These are phyloP conservation scores for Gymnopilus junonius DNA, from an alignment of 768 basidiomycete genomes.

Conservation along the genomic window DNA sequence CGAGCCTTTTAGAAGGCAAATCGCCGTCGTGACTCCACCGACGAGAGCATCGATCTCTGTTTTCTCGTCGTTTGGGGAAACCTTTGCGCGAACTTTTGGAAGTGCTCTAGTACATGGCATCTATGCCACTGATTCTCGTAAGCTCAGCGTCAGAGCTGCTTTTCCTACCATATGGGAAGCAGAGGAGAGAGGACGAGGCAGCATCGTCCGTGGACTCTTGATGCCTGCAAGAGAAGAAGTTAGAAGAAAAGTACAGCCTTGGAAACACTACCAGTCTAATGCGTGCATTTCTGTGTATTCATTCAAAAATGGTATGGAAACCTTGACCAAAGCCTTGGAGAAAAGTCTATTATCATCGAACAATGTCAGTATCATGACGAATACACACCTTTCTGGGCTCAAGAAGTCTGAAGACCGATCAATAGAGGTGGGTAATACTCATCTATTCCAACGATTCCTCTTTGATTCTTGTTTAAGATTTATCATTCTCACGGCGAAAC, in stretches of 20 bases:
- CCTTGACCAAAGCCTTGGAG: conserved; percentile 63
- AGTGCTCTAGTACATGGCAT: conserved; percentile 91
- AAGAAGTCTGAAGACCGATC: conserved; percentile 34
- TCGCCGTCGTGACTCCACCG: conserved; percentile 43
- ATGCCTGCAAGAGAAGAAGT: conserved; percentile 17
- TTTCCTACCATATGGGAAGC: conserved; percentile 77
- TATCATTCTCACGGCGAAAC: conserved; percentile 19
- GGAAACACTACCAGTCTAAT: conserved; percentile 54
- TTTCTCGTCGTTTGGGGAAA: conserved; percentile 75
- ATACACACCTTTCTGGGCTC: conserved; percentile 43
- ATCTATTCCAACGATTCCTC: conserved; percentile 2
- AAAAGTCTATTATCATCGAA: conserved; percentile 43
- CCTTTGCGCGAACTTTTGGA: conserved; percentile 75
- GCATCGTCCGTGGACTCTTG: conserved; percentile 66
- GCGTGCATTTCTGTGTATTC: conserved; percentile 75
- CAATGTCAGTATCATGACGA: conserved; percentile 63
- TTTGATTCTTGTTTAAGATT: conserved; percentile 17
- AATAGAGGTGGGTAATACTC: conserved; percentile 47
- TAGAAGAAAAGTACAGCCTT: conserved; percentile 32
- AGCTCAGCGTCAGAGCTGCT: conserved; percentile 74
- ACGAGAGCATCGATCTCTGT: conserved; percentile 86
- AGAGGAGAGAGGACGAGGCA: conserved; percentile 70
- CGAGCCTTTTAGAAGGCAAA: conserved; percentile 62
- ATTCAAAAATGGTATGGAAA: conserved; percentile 75
- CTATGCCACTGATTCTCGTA: conserved; percentile 84